Percentiles rank a stretch among this genome's conserved stretches.
Conservation (phyloP, 352 stramenopile genomes). For the Pythium phragmitis region DNA sequence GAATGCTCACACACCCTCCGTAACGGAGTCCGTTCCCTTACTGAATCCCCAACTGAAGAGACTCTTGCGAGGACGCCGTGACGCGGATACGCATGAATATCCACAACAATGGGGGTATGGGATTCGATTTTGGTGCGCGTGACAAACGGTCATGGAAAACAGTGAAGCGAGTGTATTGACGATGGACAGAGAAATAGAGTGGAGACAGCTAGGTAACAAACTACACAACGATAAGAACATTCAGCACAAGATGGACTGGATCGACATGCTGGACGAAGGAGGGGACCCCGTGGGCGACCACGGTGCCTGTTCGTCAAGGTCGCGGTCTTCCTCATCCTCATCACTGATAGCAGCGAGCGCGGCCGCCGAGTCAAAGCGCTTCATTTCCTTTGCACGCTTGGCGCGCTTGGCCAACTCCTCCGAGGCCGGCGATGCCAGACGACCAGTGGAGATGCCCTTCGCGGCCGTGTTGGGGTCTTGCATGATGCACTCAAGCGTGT, state of each 20-base stretch:
- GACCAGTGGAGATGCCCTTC: conserved; percentile 65
- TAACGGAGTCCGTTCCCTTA: too few relatives aligned
- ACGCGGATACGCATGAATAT: too few relatives aligned
- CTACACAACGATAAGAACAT: conserved; percentile 6
- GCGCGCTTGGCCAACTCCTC: conserved; percentile 65
- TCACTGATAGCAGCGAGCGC: conserved; percentile 43
- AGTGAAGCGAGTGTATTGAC: not conserved
- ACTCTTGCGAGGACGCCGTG: not conserved
- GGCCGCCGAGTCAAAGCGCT: conserved; percentile 34
- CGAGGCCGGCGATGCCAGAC: conserved; percentile 51
- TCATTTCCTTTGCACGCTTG: conserved; percentile 43
- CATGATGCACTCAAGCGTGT: conserved; percentile 82
- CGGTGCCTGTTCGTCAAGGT: conserved; percentile 25
- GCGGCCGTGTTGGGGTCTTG: conserved; percentile 74
- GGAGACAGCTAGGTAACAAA: not conserved
- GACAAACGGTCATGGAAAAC: not conserved
- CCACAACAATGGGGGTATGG: not conserved
- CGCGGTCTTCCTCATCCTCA: conserved; percentile 39
- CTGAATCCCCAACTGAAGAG: not conserved
- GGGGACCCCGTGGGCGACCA: conserved; percentile 20
- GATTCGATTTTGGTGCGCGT: not conserved
- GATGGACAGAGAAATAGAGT: not conserved
- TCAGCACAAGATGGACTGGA: conserved; percentile 77
- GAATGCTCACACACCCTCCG: too few relatives aligned
- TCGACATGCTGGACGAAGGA: conserved; percentile 51